Percentiles rank a stretch among this genome's conserved stretches.
phyloP scores from a whole-genome alignment of 148 eudicot genomes.

The Chenopodium album region DNA sequence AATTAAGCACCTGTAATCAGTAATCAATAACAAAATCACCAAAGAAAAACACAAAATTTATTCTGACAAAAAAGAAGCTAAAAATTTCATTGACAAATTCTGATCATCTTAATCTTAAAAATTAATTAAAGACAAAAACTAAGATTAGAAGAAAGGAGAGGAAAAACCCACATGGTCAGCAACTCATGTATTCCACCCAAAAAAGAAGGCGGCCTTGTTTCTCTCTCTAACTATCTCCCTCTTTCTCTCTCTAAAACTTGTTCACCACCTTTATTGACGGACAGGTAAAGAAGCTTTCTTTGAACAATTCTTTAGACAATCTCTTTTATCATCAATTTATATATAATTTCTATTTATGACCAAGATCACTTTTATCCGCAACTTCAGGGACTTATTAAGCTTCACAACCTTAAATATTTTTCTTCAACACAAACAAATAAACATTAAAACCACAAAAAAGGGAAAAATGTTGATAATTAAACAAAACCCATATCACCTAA shows the following conservation, averaged over 20 bases:
- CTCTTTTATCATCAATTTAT: slow-evolving; percentile 1
- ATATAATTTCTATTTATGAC: slow-evolving; percentile 18
- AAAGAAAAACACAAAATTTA: slow-evolving; percentile 3
- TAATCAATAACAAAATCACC: not conserved
- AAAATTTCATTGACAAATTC: slow-evolving; percentile 5
- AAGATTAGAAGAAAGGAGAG: slow-evolving; percentile 12
- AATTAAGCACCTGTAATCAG: slow-evolving; percentile 17
- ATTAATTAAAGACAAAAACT: slow-evolving; percentile 5
- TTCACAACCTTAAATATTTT: slow-evolving; percentile 11
- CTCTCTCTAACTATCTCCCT: slow-evolving; percentile 16
- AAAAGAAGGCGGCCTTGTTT: slow-evolving; percentile 25
- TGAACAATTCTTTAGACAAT: slow-evolving; percentile 39
- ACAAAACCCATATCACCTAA: slow-evolving; percentile 23
- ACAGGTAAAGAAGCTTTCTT: slow-evolving; percentile 37
- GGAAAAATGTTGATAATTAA: not conserved
- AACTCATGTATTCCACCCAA: slow-evolving; percentile 31
- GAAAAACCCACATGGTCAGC: slow-evolving; percentile 33
- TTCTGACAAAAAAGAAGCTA: not conserved
- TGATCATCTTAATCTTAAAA: slow-evolving; percentile 23
- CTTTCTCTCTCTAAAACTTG: slow-evolving; percentile 20
- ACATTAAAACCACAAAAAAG: slow-evolving; percentile 21
- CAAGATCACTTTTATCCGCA: slow-evolving; percentile 35
- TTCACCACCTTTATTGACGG: slow-evolving; percentile 37
- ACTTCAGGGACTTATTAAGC: slow-evolving; percentile 39
- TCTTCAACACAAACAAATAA: slow-evolving; percentile 20